A percentile compares a stretch with the other conserved stretches of the same genome.
These are phyloP conservation scores for Gelatoporia subvermispora DNA, from an alignment of 768 basidiomycete genomes.

Conservation along the genomic window DNA sequence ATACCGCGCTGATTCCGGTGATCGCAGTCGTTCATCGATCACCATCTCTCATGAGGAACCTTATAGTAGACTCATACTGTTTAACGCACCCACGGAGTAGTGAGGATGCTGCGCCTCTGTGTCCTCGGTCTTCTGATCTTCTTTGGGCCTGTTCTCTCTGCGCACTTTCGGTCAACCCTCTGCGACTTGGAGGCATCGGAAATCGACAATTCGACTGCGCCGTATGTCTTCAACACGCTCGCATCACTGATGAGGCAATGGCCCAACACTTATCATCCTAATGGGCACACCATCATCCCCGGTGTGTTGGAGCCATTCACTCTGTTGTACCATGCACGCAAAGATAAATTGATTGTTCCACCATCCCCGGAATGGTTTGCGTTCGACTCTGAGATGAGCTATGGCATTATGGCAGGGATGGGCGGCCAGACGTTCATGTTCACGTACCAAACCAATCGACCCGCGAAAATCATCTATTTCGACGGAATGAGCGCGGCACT, in stretches of 20 bases:
- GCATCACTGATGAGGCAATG: conserved; percentile 1
- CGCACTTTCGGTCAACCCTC: too few species aligned
- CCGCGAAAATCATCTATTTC: conserved; percentile 3
- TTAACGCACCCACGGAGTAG: too few species aligned
- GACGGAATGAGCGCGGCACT: conserved; percentile 7
- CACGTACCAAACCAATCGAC: conserved; percentile 2
- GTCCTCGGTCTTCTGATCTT: too few species aligned
- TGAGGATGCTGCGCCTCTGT: too few species aligned
- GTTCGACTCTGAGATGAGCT: conserved; percentile 9
- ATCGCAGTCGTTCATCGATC: too few species aligned
- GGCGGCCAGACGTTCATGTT: conserved; percentile 1
- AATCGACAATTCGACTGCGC: conserved; percentile 2
- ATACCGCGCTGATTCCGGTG: too few species aligned
- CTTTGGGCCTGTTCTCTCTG: too few species aligned
- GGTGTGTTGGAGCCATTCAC: conserved; percentile 4
- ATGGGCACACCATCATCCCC: conserved; percentile 4
- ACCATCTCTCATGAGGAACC: too few species aligned
- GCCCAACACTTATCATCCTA: conserved; percentile 5
- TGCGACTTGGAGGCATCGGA: not conserved
- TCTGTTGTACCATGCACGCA: conserved; percentile 7
- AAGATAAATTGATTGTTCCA: not conserved
- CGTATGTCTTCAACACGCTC: conserved; percentile 4
- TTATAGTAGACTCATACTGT: too few species aligned
- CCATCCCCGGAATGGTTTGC: conserved; percentile 6
- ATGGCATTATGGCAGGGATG: conserved; percentile 5